Evolutionary conservation across 768 basidiomycete genomes (phyloP), one percentile per base, ranked within the genome.

Genomic region (Tremella mesenterica): DNA sequence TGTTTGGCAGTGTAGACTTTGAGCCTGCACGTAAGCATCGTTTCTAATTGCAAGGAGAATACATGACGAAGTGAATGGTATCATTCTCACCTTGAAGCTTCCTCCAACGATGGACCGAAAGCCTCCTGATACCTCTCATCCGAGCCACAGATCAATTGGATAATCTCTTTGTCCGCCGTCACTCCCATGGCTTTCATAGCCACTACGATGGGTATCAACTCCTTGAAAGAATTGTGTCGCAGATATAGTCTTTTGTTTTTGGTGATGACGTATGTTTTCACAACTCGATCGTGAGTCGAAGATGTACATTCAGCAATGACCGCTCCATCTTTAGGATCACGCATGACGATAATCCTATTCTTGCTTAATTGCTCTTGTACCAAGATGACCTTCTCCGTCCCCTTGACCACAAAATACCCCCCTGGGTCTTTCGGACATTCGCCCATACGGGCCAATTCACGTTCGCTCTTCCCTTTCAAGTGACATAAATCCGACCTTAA

Each of bases 281-380:
- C 96, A 73, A 97, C 97, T 54, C 77, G 74, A 51, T 77, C 77
- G 61, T 75, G 74, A 1, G 77, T 77, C 10, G 76, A 74, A 88
- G 91, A 95, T 46, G 92, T 96, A 74, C 92, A 95, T 3, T 89
- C 91, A 2, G 93, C 90, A 71, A 89, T 89, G 0, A 95, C 91
- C 33, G 85, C 77, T 4, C 87, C 88, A 74, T 97, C 96, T 36
- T 83, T 83, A 20, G 79, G 75, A 73, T 97, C 95, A 5, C 85
- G 86, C 77, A 97, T 95, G 57, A 99, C 95, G 61, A 99, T 96
- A 69, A 99, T 99, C 36, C 95, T 82, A 73, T 99, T 97, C 79
- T 97, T 97, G 79, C 88, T 92, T 67, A 97, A 75, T 75, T 99
- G 95, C 71, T 97, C 95, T 73, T 99, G 95, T 6, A 99, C 93